Evolutionary conservation across 1,284 basidiomycete genomes (phyloP).

Genomic region (Exsudoporus floridanus): DNA sequence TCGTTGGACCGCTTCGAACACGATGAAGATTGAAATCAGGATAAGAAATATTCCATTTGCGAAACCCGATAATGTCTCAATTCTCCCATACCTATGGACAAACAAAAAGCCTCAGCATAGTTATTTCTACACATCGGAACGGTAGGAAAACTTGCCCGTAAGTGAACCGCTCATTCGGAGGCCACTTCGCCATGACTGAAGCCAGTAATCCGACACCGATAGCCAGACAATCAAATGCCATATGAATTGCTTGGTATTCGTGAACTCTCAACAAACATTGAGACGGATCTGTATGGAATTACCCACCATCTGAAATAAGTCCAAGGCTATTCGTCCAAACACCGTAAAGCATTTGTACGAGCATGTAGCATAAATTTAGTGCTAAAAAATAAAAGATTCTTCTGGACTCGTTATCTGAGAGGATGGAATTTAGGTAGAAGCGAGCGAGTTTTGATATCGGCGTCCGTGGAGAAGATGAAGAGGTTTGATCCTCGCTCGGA

Average conservation of each 20-base stretch:
- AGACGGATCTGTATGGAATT: neutral
- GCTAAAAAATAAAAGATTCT: slow-evolving; percentile 97
- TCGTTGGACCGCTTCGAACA: slow-evolving; percentile 96
- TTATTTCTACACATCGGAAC: neutral
- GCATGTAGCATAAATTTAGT: slow-evolving; percentile 95
- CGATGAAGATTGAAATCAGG: slow-evolving; percentile 96
- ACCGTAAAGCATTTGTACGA: slow-evolving; percentile 92
- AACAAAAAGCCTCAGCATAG: neutral
- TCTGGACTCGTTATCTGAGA: slow-evolving; percentile 87
- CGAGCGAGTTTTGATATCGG: slow-evolving; percentile 59
- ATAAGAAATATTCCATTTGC: slow-evolving; percentile 98
- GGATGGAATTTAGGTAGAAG: slow-evolving; percentile 83
- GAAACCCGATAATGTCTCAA: slow-evolving; percentile 98
- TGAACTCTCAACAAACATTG: slow-evolving; percentile 2
- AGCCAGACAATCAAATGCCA: slow-evolving; percentile 99
- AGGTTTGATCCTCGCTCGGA: slow-evolving; percentile 45
- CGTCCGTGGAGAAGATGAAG: slow-evolving; percentile 49
- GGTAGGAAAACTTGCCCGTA: slow-evolving; percentile 67
- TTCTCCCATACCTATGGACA: slow-evolving; percentile 78
- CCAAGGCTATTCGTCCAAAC: slow-evolving; percentile 98
- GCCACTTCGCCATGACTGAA: slow-evolving; percentile 97
- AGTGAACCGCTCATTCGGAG: slow-evolving; percentile 90
- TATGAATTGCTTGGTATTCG: slow-evolving; percentile 84
- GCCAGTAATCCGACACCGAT: slow-evolving; percentile 96
- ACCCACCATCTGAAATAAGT: slow-evolving; percentile 91